Base-by-base conservation (phyloP, 306 rosid species). In the Cucurbita argyrosperma region DNA sequence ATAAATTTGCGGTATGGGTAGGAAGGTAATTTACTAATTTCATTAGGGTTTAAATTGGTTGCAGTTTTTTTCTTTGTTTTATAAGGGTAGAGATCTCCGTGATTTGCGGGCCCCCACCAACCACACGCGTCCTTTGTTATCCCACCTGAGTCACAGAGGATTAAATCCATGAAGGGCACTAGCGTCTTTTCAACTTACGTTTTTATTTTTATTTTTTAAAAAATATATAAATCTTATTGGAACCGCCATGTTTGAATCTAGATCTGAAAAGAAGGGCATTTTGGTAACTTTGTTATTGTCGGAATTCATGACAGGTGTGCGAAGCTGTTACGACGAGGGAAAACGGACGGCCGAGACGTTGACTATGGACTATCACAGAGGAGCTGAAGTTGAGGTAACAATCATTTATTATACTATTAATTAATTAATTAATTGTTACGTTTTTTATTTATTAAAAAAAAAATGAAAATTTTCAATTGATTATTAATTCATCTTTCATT, bases 271-370 rank as follows among this genome's bases (percentile, higher is more conserved):
- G 52, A 18, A 19, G 38, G 56, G 3, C 19, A 68, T 8, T 68
- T 68, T 0, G 39, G 72, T 63, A 40, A 65, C 43, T 18, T 65
- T 0, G 66, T 3, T 18, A 0, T 64, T 64, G 39, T 67, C 63
- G 77, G 80, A 35, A 58, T 46, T 45, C 3, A 56, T 46, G 88
- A 82, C 99, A 94, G 99, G 99, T 91, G 99, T 94, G 76, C 82
- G 99, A 52, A 94, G 99, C 35, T 94, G 99, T 82, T 94, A 94
- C 84, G 99, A 94, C 7, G 99, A 94, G 84, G 99, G 99, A 66
- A 94, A 94, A 75, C 99, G 99, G 40, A 94, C 99, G 76, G 99
- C 99, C 0, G 99, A 94, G 83, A 94, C 99, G 61, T 85, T 94
- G 89, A 88, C 99, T 47, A 94, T 94, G 99, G 99, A 94, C 78